phyloP scores from a whole-genome alignment of 768 basidiomycete species.

The Mycena crocata region DNA sequence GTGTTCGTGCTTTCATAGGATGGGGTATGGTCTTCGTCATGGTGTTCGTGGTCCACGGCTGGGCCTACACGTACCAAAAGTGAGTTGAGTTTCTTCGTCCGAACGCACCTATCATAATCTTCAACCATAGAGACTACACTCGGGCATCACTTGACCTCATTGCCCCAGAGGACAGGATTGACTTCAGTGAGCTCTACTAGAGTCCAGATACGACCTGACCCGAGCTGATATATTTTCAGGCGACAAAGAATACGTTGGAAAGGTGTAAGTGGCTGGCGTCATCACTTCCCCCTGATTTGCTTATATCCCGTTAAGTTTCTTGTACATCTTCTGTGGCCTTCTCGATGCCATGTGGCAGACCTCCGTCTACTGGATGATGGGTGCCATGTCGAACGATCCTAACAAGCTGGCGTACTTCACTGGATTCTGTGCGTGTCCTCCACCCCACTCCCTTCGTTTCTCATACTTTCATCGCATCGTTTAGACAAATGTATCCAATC shows the following conservation, averaged over 20 bases:
- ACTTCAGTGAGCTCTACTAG: conserved; percentile 25
- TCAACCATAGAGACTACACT: conserved; percentile 62
- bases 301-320: conserved; percentile 40
- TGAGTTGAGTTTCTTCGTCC: conserved; percentile 43
- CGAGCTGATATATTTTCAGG: background rate
- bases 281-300: background rate
- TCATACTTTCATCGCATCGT: background rate
- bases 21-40: conserved; percentile 72
- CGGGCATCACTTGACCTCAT: conserved; percentile 53
- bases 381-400: conserved; percentile 87
- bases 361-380: conserved; percentile 85
- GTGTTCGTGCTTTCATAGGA: conserved; percentile 76
- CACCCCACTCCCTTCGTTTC: background rate
- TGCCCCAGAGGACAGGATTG: conserved; percentile 16
- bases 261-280: conserved; percentile 41
- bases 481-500: conserved; percentile 81
- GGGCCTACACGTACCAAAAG: conserved; percentile 85
- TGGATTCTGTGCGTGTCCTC: conserved; percentile 75
- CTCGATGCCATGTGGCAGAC: conserved; percentile 91
- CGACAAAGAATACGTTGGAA: conserved; percentile 65
- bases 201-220: too few species aligned
- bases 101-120: conserved; percentile 4
- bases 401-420: conserved; percentile 83
- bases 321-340: conserved; percentile 80
- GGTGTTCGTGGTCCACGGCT: conserved; percentile 77